These are phyloP conservation scores for Pseudocercospora crystallina DNA, from an alignment of 2,329 filamentous ascomycete species.

Conservation along the genomic window DNA sequence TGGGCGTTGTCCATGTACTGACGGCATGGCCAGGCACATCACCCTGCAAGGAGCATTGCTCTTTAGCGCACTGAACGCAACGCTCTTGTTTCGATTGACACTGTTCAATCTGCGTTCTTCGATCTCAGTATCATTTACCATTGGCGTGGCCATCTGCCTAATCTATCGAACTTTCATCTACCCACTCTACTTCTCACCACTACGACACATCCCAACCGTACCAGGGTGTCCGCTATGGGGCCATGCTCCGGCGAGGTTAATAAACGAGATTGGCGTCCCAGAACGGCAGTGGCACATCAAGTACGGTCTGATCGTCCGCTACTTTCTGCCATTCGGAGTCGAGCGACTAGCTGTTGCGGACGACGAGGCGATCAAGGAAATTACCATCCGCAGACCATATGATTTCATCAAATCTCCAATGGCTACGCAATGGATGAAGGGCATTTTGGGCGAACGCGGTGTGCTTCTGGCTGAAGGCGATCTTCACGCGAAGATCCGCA, in stretches of 20 bases:
- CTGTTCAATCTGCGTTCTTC: too few species aligned
- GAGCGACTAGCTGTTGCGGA: neutral
- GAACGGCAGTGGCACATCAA: conserved; percentile 1
- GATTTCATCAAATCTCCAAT: neutral
- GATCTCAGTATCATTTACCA: too few species aligned
- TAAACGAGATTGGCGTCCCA: neutral
- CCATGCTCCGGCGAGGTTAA: neutral
- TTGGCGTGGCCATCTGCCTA: neutral
- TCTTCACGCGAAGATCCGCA: neutral
- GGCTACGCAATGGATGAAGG: neutral
- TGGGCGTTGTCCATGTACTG: too few species aligned
- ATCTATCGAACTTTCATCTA: neutral
- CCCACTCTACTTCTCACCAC: neutral
- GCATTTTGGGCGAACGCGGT: neutral
- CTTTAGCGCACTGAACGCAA: too few species aligned
- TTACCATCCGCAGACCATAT: neutral
- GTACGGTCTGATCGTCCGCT: neutral
- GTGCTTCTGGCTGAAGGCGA: neutral
- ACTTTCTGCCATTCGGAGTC: conserved; percentile 1
- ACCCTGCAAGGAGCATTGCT: too few species aligned
- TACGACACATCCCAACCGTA: neutral
- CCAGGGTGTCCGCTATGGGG: neutral
- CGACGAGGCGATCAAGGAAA: neutral
- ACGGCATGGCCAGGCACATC: too few species aligned
- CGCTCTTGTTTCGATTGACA: too few species aligned